Evolutionary conservation across 352 stramenopile species (phyloP).

Genomic region (Phytopythium litorale): DNA sequence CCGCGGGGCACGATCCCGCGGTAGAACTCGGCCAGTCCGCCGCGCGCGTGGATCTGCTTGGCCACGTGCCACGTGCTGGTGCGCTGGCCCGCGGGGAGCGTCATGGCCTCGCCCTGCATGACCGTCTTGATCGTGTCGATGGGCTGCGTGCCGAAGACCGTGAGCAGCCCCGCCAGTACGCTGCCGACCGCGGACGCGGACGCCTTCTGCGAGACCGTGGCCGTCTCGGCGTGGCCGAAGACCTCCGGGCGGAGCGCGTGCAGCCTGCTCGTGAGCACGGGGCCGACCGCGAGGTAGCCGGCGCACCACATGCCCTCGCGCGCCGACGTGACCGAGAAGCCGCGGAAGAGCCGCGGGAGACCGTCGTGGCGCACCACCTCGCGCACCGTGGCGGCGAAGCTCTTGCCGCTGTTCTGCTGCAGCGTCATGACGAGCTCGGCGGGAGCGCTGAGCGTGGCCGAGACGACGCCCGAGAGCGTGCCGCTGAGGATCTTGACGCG

Average conservation of each 20-base stretch:
- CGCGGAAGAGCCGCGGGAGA: constrained; percentile 48
- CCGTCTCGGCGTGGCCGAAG: constrained; percentile 48
- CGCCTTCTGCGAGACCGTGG: constrained; percentile 55
- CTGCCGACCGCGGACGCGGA: constrained; percentile 65
- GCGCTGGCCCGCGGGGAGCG: constrained; percentile 26
- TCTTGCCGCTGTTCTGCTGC: constrained; percentile 79
- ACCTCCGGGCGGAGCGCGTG: constrained; percentile 42
- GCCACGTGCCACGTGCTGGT: constrained; percentile 40
- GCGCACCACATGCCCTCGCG: constrained; percentile 76
- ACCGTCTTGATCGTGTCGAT: constrained; percentile 85
- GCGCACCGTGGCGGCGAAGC: constrained; percentile 53
- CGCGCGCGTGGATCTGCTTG: constrained; percentile 40
- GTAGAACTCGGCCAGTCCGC: constrained; percentile 59
- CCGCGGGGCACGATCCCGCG: constrained; percentile 67
- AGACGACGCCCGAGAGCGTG: constrained; percentile 55
- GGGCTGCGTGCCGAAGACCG: constrained; percentile 72
- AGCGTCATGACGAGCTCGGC: constrained; percentile 86
- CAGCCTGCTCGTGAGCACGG: constrained; percentile 63
- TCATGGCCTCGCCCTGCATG: constrained; percentile 75
- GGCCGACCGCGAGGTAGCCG: constrained; percentile 71
- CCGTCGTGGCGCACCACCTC: constrained; percentile 50
- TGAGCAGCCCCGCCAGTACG: constrained; percentile 64
- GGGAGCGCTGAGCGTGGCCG: constrained; percentile 57
- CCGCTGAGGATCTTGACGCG: constrained; percentile 57
- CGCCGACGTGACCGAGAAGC: constrained; percentile 50